Base-by-base conservation (phyloP, 2,329 filamentous ascomycete species). In the Paracoccidioides brasiliensis region DNA sequence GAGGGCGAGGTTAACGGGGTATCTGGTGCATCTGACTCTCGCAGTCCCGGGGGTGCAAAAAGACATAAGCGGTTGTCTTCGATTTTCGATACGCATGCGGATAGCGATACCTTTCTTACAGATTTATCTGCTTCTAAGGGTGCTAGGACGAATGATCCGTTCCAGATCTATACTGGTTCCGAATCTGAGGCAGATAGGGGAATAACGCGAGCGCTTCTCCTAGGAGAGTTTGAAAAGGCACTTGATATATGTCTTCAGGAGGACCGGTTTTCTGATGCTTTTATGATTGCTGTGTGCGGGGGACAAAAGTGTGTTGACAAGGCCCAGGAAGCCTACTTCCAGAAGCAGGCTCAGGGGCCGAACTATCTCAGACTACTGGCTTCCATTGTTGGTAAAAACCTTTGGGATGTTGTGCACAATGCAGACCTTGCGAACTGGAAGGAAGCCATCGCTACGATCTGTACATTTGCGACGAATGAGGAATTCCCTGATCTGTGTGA, bases 351-450 rank as follows among this genome's bases (percentile, higher is more conserved):
- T 6, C 84, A 85, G 57, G 84, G 85, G 33, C 91, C 94, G 1
- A 97, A 91, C 72, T 98, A 98, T 66, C 77, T 97, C 56, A 85
- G 94, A 45, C 78, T 98, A 7, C 78, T 98, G 55, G 85, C 88
- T 53, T 95, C 91, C 5, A 88, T 98, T 53, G 90, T 95, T 56
- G 84, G 87, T 59, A 97, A 97, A 77, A 96, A 98, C 66, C 79
- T 98, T 1, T 97, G 91, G 93, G 93, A 98, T 72, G 81, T 97
- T 48, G 93, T 97, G 6, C 89, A 97, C 73, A 98, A 98, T 66
- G 93, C 91, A 6, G 88, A 96, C 66, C 75, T 98, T 48, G 80
- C 80, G 53, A 87, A 93, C 72, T 98, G 93, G 94, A 97, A 94
- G 73, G 93, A 97, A 71, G 85, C 91, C 3, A 94, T 98, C 87